Evolutionary conservation across 345 rosid species (phyloP).

Genomic region (Salix suchowensis): DNA sequence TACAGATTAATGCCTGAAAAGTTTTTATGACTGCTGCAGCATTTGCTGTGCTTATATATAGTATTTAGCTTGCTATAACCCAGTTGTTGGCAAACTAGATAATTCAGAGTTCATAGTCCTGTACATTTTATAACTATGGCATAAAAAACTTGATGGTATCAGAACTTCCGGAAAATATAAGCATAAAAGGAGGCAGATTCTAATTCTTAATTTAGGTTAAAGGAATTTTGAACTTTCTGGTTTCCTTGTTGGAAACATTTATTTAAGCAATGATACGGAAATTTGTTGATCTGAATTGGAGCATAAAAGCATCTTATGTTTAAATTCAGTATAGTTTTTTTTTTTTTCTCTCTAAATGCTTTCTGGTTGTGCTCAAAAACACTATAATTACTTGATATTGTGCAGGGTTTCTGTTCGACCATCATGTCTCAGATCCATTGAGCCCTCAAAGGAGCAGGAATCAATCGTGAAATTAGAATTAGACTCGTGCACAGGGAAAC

Average conservation of each 20-base stretch:
- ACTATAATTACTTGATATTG: slow-evolving; percentile 8
- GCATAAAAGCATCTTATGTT: background rate
- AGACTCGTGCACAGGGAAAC: slow-evolving; percentile 25
- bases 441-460: slow-evolving; percentile 35
- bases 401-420: slow-evolving; percentile 57
- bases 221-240: background rate
- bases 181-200: background rate
- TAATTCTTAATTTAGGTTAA: background rate
- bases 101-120: background rate
- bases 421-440: slow-evolving; percentile 40
- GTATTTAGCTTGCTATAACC: background rate
- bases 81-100: background rate
- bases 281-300: background rate
- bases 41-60: background rate
- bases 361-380: background rate
- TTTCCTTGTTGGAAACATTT: background rate
- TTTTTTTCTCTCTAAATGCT: background rate
- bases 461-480: slow-evolving; percentile 20
- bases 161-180: background rate
- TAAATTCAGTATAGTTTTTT: background rate
- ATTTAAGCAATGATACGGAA: background rate
- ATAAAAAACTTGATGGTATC: background rate
- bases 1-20: background rate
- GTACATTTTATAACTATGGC: background rate
- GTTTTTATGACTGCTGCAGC: background rate